Conservation (phyloP, 345 rosid genomes). For the Populus ilicifolia region DNA sequence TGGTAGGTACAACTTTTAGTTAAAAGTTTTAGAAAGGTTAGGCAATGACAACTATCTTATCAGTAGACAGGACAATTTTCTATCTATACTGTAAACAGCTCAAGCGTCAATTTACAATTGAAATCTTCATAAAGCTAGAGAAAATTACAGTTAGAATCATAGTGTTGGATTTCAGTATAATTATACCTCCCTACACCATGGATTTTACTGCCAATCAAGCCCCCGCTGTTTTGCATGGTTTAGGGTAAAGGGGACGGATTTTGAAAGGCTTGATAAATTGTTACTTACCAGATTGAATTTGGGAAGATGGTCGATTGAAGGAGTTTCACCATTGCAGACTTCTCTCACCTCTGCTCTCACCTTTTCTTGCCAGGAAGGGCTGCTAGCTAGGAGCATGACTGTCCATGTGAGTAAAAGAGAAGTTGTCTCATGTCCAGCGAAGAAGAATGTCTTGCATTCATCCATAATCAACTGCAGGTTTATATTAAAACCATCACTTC, state of each 20-base stretch:
- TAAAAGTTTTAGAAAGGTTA: not conserved
- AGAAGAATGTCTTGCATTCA: constrained; percentile 94
- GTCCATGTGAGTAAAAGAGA: constrained; percentile 92
- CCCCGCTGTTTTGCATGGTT: not conserved
- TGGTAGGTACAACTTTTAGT: not conserved
- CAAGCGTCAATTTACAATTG: not conserved
- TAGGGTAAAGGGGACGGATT: not conserved
- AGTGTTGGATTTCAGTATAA: not conserved
- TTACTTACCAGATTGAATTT: constrained; percentile 60
- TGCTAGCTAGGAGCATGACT: constrained; percentile 73
- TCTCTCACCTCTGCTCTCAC: constrained; percentile 56
- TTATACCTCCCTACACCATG: not conserved
- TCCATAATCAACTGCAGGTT: constrained; percentile 89
- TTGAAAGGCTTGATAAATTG: not conserved
- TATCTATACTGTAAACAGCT: not conserved
- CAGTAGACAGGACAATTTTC: not conserved
- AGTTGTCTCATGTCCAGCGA: constrained; percentile 95
- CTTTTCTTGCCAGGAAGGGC: constrained; percentile 85
- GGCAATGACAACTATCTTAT: not conserved
- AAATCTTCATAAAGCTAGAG: not conserved
- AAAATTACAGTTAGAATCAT: not conserved
- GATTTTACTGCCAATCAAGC: not conserved
- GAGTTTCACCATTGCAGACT: constrained; percentile 61
- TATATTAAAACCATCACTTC: constrained; percentile 33
- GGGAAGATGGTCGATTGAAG: constrained; percentile 68